These are phyloP conservation scores for Arachnopeziza araneosa DNA, from an alignment of 2,329 filamentous ascomycete species.

Conservation along the genomic window DNA sequence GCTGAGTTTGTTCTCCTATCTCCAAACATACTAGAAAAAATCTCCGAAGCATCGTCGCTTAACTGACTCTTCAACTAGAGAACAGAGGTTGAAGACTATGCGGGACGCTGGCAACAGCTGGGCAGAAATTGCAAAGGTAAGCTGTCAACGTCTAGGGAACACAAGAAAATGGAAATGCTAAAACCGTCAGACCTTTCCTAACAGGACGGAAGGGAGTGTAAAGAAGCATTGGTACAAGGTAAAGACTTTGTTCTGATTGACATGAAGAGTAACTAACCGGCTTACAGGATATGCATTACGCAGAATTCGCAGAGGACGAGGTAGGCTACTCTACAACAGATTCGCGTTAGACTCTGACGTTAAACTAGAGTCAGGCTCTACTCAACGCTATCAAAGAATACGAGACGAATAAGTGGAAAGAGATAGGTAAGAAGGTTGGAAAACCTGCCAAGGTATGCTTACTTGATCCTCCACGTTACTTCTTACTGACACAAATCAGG, in stretches of 20 bases:
- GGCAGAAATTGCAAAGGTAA: conserved; percentile 96
- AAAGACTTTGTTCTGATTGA: conserved; percentile 15
- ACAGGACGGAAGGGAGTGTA: conserved; percentile 90
- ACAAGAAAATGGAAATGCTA: conserved; percentile 19
- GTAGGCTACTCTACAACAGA: conserved; percentile 42
- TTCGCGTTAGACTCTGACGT: conserved; percentile 21
- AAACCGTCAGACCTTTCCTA: conserved; percentile 70
- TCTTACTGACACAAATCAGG: conserved; percentile 41
- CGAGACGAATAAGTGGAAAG: conserved; percentile 98
- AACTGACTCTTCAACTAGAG: conserved; percentile 30
- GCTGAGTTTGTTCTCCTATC: conserved; percentile 48
- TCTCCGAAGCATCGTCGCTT: neutral
- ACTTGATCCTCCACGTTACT: conserved; percentile 15
- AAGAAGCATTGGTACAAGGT: conserved; percentile 99
- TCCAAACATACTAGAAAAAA: neutral
- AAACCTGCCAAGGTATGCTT: conserved; percentile 82
- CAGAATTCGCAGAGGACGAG: conserved; percentile 96
- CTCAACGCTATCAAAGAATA: conserved; percentile 97
- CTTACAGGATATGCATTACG: conserved; percentile 92
- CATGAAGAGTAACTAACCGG: conserved; percentile 10
- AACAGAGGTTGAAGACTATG: conserved; percentile 89
- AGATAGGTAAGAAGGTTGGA: conserved; percentile 91
- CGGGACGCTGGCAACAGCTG: conserved; percentile 88
- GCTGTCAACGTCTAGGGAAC: conserved; percentile 20
- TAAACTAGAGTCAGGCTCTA: conserved; percentile 47